A percentile compares a stretch with the other conserved stretches of the same genome.
phyloP scores from a whole-genome alignment of 257 asterid genomes.

The Capsicum chinense region DNA sequence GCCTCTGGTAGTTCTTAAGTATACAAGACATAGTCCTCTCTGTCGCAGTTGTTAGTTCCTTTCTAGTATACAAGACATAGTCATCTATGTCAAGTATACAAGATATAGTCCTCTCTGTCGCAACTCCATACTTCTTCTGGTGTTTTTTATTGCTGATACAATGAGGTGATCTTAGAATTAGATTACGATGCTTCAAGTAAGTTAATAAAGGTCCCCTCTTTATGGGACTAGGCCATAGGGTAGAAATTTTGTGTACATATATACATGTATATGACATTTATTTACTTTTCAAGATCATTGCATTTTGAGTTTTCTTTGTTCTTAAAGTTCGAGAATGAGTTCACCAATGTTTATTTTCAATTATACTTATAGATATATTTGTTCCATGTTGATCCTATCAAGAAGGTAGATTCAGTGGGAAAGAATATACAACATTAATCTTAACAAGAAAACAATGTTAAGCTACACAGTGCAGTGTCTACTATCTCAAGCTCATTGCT shows the following conservation, averaged over 20 bases:
- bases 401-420: background rate
- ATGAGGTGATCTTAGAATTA: background rate
- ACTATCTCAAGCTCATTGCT: too few relatives aligned
- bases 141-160: background rate
- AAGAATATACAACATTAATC: too few relatives aligned
- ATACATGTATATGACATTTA: background rate
- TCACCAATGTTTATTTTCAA: background rate
- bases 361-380: background rate
- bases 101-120: too few relatives aligned
- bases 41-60: too few relatives aligned
- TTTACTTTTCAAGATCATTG: constrained; percentile 11
- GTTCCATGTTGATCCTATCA: background rate
- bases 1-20: too few relatives aligned
- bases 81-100: too few relatives aligned
- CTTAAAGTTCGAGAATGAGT: background rate
- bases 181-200: background rate
- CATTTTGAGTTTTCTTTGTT: background rate
- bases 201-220: background rate
- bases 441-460: too few relatives aligned
- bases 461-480: too few relatives aligned
- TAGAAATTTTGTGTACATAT: background rate
- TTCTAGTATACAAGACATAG: too few relatives aligned
- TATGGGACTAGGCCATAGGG: background rate
- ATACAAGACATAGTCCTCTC: too few relatives aligned
- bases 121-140: background rate